Evolutionary conservation across 306 rosid species (phyloP).

Genomic region (Prunus salicina): DNA sequence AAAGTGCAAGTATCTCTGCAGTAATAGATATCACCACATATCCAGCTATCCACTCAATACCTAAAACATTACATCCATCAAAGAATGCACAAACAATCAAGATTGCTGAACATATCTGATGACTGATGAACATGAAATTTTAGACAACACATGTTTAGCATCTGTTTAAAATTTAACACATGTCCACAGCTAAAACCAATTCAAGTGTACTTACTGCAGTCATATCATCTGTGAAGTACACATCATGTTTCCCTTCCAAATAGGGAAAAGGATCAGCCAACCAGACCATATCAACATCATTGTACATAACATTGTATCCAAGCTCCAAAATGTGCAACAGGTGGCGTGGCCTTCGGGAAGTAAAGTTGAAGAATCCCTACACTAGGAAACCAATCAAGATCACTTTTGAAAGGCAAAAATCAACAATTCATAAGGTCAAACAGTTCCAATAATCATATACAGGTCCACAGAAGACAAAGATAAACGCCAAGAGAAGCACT

Average conservation of each 20-base stretch:
- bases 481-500: neutral
- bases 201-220: constrained; percentile 53
- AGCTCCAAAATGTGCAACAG: constrained; percentile 88
- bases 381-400: constrained; percentile 20
- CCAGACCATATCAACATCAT: constrained; percentile 99
- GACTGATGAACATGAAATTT: neutral
- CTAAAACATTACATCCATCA: neutral
- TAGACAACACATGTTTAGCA: neutral
- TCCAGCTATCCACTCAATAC: neutral
- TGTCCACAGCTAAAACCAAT: constrained; percentile 9
- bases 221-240: constrained; percentile 98
- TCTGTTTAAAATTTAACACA: neutral
- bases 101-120: neutral
- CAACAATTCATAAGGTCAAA: neutral
- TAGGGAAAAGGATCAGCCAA: constrained; percentile 88
- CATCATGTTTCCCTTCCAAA: constrained; percentile 78
- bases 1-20: neutral
- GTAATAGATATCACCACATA: neutral
- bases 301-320: constrained; percentile 94
- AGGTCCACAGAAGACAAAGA: constrained; percentile 1
- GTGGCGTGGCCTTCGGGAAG: constrained; percentile 89
- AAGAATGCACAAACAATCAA: neutral
- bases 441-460: neutral
- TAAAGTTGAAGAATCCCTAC: constrained; percentile 96
- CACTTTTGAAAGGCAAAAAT: constrained; percentile 16